Evolutionary conservation across 306 rosid genomes (phyloP), one percentile per base, ranked within the genome.

Genomic region (Begonia peltatifolia): DNA sequence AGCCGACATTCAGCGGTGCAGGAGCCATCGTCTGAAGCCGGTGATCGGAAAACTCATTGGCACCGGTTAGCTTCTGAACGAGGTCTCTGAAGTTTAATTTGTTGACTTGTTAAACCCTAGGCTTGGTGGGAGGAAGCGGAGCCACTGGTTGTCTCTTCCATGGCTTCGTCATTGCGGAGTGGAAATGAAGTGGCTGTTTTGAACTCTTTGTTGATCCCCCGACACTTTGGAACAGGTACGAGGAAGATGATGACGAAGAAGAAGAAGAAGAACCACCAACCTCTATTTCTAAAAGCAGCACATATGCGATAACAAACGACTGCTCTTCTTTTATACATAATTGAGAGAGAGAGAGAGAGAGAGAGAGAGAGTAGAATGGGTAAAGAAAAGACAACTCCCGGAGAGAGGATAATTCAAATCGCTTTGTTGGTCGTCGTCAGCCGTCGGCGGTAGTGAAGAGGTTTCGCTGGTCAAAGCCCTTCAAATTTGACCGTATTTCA

Each of bases 31-130:
- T 46, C 9, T 69, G 77, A 46, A 60, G 64, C 15, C 16, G 64
- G 6, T 11, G 76, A 43, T 74, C 68, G 50, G 60, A 76, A 46
- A 71, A 50, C 58, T 76, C 68, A 0, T 72, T 73, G 14, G 81
- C 74, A 16, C 79, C 76, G 0, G 87, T 81, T 14, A 81, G 81
- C 57, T 74, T 68, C 44, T 81, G 88, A 62, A 77, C 88, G 1
- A 81, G 59, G 11, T 69, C 69, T 11, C 79, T 35, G 41, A 81
- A 81, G 62, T 77, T 62, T 13, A 72, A 8, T 5, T 80, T 75
- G 1, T 81, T 71, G 6, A 81, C 84, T 53, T 72, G 68, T 62
- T 71, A 81, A 3, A 81, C 73, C 50, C 20, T 68, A 0, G 75
- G 50, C 0, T 61, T 63, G 1, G 54, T 42, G 11, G 69, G 74